These are phyloP conservation scores for Penicillium sp. DNA, from an alignment of 2,329 filamentous ascomycete species.

Conservation along the genomic window DNA sequence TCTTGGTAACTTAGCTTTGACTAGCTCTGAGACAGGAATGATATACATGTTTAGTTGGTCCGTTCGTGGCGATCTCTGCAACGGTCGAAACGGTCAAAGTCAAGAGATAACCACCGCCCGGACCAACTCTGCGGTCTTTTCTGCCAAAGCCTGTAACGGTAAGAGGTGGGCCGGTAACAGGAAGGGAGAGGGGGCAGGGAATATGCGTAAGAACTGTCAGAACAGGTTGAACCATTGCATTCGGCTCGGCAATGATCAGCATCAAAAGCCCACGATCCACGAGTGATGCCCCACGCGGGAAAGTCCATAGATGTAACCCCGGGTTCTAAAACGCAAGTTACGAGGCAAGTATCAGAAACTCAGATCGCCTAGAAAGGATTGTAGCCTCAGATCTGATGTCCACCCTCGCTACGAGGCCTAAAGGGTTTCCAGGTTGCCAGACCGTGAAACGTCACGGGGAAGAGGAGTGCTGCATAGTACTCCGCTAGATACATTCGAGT, in stretches of 20 bases:
- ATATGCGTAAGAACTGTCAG: not conserved
- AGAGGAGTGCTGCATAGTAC: not conserved
- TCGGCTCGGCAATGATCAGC: slow-evolving; percentile 3
- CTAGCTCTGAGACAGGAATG: not conserved
- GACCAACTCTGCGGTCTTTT: not conserved
- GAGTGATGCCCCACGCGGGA: slow-evolving; percentile 6
- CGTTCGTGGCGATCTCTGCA: slow-evolving; percentile 11
- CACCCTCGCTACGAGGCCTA: not conserved
- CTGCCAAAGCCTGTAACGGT: not conserved
- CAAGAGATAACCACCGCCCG: not conserved
- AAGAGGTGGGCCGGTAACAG: not conserved
- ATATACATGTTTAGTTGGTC: slow-evolving; percentile 2
- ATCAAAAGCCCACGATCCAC: slow-evolving; percentile 6
- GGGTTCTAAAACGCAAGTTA: slow-evolving; percentile 5
- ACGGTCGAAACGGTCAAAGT: slow-evolving; percentile 13
- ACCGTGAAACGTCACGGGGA: not conserved
- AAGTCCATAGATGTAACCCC: slow-evolving; percentile 8
- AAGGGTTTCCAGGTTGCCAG: not conserved
- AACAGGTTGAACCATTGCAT: not conserved
- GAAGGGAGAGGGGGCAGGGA: not conserved
- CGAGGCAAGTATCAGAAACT: slow-evolving; percentile 4
- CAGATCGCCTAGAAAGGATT: slow-evolving; percentile 8
- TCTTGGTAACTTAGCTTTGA: not conserved
- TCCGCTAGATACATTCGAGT: not conserved
- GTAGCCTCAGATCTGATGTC: slow-evolving; percentile 12